Evolutionary conservation across 768 basidiomycete genomes (phyloP).

Genomic region (Porphyrellus cyaneotinctus): DNA sequence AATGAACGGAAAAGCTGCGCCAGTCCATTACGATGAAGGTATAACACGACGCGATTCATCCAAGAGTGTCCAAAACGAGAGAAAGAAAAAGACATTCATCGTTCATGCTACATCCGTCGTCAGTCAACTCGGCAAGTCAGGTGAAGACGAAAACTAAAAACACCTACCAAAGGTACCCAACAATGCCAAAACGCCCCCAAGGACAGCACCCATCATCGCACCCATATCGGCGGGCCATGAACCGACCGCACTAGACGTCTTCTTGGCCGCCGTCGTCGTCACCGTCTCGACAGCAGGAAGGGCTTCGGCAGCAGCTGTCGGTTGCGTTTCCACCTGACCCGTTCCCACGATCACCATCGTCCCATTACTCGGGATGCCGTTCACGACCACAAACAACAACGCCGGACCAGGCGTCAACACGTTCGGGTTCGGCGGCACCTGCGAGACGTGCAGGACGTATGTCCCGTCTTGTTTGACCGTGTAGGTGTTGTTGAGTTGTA

Average conservation of each 20-base stretch:
- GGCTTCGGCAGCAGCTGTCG: constrained; percentile 37
- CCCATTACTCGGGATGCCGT: constrained; percentile 81
- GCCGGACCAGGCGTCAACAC: constrained; percentile 88
- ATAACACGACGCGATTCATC: not conserved
- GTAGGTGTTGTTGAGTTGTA: constrained; percentile 85
- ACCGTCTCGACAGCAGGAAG: constrained; percentile 41
- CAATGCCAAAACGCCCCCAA: not conserved
- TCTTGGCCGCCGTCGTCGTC: not conserved
- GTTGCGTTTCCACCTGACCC: constrained; percentile 73
- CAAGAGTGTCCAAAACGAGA: not conserved
- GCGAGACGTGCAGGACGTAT: constrained; percentile 74
- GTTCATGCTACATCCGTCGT: not conserved
- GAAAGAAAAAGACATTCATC: not conserved
- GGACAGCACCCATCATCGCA: not conserved
- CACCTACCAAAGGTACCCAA: constrained; percentile 4
- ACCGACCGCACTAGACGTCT: not conserved
- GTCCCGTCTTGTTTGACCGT: constrained; percentile 75
- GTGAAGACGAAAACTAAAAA: too few species aligned
- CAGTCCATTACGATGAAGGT: not conserved
- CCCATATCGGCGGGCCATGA: not conserved
- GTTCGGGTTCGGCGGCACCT: constrained; percentile 80
- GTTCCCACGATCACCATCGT: constrained; percentile 73
- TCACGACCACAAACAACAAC: constrained; percentile 75
- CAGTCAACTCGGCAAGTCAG: not conserved
- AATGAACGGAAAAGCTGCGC: too few species aligned